phyloP scores from a whole-genome alignment of 2,329 filamentous ascomycete genomes.

The Aspergillus pseudonomiae region DNA sequence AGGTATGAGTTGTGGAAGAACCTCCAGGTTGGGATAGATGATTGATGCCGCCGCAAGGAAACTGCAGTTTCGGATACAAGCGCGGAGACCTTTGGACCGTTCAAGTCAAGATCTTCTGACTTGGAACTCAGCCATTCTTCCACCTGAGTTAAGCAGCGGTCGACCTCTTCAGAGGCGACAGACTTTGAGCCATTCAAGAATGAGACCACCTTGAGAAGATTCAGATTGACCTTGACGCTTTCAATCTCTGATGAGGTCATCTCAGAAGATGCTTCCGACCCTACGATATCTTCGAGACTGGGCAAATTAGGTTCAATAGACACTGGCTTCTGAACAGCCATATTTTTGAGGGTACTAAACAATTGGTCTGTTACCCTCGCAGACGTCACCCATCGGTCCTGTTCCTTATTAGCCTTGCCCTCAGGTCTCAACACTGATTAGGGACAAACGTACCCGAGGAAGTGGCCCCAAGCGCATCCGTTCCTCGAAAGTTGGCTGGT shows the following conservation, averaged over 20 bases:
- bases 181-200: constrained; percentile 39
- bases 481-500: constrained; percentile 40
- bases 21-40: constrained; percentile 43
- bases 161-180: constrained; percentile 32
- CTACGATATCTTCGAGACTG: constrained; percentile 27
- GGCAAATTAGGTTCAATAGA: constrained; percentile 31
- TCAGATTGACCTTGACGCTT: constrained; percentile 34
- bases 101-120: constrained; percentile 24
- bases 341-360: constrained; percentile 37
- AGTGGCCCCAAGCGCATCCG: constrained; percentile 42
- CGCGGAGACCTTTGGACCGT: constrained; percentile 23
- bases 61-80: constrained; percentile 30
- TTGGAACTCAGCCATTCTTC: constrained; percentile 37
- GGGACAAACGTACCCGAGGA: constrained; percentile 35
- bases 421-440: neutral
- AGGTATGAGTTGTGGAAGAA: constrained; percentile 44
- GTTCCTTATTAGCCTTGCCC: constrained; percentile 23
- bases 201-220: constrained; percentile 36
- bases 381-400: constrained; percentile 43
- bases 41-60: constrained; percentile 25
- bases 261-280: constrained; percentile 31
- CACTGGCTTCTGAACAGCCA: constrained; percentile 37
- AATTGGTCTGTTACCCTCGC: constrained; percentile 38
- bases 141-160: constrained; percentile 30
- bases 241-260: constrained; percentile 41